Percentiles rank a stretch among this genome's conserved stretches.
Conservation (phyloP, 352 stramenopile species). For the Pythium guiyangense region DNA sequence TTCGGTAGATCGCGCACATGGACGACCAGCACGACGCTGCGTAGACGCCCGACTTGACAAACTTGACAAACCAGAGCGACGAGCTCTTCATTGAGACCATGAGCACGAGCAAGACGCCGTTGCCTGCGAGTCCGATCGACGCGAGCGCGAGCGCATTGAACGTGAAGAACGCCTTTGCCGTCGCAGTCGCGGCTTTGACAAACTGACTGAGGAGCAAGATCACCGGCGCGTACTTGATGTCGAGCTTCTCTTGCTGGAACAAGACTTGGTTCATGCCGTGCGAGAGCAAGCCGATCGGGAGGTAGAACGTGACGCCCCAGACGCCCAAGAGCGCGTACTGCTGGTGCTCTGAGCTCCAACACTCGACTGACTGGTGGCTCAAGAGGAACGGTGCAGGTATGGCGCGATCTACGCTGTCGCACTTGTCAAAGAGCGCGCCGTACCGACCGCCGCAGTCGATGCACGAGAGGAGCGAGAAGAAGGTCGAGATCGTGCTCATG, state of each 20-base stretch:
- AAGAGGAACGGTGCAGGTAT: conserved; percentile 29
- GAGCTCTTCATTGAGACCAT: conserved; percentile 37
- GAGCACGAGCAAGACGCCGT: conserved; percentile 28
- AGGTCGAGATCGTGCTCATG: conserved; percentile 56
- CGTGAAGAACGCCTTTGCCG: conserved; percentile 43
- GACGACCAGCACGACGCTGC: conserved; percentile 52
- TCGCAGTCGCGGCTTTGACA: conserved; percentile 39
- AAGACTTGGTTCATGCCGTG: conserved; percentile 64
- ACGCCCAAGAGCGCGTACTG: conserved; percentile 47
- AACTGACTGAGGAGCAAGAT: conserved; percentile 47
- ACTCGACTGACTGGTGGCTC: conserved; percentile 32
- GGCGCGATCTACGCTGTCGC: neutral
- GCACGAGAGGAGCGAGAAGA: conserved; percentile 53
- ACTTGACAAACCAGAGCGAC: conserved; percentile 56
- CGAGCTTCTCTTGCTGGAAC: conserved; percentile 52
- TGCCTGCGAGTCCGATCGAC: conserved; percentile 28
- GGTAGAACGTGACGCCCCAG: conserved; percentile 54
- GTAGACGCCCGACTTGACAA: conserved; percentile 51
- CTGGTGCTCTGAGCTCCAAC: conserved; percentile 36
- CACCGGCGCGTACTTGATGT: conserved; percentile 60
- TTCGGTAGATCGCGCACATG: conserved; percentile 37
- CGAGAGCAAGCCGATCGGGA: conserved; percentile 48
- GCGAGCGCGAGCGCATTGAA: conserved; percentile 31
- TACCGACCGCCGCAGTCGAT: conserved; percentile 25
- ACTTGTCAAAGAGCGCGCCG: conserved; percentile 11